Base-by-base conservation (phyloP, 305 asterid genomes). In the Fraxinus albicans region DNA sequence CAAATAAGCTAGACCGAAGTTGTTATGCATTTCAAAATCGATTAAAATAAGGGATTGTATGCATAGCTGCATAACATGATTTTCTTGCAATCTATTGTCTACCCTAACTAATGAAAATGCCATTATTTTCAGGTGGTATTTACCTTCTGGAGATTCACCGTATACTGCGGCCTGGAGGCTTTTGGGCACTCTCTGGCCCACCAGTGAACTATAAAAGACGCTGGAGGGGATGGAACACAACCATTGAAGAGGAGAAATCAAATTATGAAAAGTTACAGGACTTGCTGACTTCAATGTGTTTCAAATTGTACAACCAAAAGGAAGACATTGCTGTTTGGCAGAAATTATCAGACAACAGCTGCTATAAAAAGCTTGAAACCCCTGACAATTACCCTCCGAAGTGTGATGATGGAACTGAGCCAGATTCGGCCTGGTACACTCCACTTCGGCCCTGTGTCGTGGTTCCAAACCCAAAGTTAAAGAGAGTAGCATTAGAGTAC, bases 251-350 rank as follows among this genome's bases (percentile, higher is more conserved):
- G 42, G 89, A 90, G 81, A 88, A 86, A 85, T 84, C 89, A 25
- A 82, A 87, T 84, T 90, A 82, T n/a, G 93, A 90, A 53, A 88
- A 90, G 86, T 81, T 90, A 86, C 90, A 88, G 80, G 91, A 87
- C 3, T 83, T 87, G 74, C 86, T 90, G 13, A 85, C 91, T 31
- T 87, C 93, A 6, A 84, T 88, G 88, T 90, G 93, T 84, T 90
- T 90, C 88, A 90, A 86, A 75, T 83, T 87, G 50, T 88, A 82
- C 87, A 87, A 90, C 82, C 86, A 90, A 83, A 88, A 88, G 81
- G 93, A 83, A 44, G 93, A 90, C 79, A 87, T 90, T 79, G 91
- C 93, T 10, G 93, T 90, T 44, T 90, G 93, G 93, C 93, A 88
- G 84, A 90, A 90, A 50, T 80, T 82, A 35, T 63, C 84, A 0